These are phyloP conservation scores for Hypoxylon subgilvum DNA, from an alignment of 495 filamentous ascomycete species.

Conservation along the genomic window DNA sequence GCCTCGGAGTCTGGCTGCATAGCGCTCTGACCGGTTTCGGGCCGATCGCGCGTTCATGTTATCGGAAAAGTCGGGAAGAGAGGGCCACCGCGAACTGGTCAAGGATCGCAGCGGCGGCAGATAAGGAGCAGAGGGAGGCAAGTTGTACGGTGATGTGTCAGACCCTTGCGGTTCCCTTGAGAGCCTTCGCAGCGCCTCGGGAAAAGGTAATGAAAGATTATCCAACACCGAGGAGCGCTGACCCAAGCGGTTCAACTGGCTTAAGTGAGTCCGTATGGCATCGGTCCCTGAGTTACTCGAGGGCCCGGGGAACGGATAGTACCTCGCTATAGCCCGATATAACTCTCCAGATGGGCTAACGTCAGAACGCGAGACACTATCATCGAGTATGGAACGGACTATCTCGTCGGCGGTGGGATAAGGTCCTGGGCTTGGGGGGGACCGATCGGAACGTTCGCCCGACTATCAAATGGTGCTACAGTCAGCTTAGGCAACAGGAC, in stretches of 20 bases:
- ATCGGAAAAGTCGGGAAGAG: constrained; percentile 20
- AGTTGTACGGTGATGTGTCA: constrained; percentile 33
- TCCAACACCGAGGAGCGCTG: constrained; percentile 20
- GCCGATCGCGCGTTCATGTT: constrained; percentile 41
- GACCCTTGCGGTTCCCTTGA: constrained; percentile 45
- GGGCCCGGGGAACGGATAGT: constrained; percentile 34
- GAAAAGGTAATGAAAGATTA: constrained; percentile 48
- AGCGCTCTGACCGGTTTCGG: constrained; percentile 41
- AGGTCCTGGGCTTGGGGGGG: constrained; percentile 51
- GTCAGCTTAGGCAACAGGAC: constrained; percentile 1
- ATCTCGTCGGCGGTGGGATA: constrained; percentile 52
- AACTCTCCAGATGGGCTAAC: constrained; percentile 52
- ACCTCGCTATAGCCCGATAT: constrained; percentile 53
- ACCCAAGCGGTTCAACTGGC: constrained; percentile 13
- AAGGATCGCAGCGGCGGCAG: constrained; percentile 52
- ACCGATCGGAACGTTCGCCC: constrained; percentile 63
- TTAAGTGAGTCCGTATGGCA: constrained; percentile 23
- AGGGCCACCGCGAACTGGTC: constrained; percentile 37
- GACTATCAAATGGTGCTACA: constrained; percentile 52
- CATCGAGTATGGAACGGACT: constrained; percentile 48
- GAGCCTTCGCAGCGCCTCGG: constrained; percentile 45
- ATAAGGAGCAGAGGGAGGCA: constrained; percentile 35
- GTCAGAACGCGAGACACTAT: constrained; percentile 40
- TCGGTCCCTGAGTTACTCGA: constrained; percentile 30
- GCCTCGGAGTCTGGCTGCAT: constrained; percentile 39